Conservation (phyloP, 768 basidiomycete species). For the Fistulinella prunicolor region DNA sequence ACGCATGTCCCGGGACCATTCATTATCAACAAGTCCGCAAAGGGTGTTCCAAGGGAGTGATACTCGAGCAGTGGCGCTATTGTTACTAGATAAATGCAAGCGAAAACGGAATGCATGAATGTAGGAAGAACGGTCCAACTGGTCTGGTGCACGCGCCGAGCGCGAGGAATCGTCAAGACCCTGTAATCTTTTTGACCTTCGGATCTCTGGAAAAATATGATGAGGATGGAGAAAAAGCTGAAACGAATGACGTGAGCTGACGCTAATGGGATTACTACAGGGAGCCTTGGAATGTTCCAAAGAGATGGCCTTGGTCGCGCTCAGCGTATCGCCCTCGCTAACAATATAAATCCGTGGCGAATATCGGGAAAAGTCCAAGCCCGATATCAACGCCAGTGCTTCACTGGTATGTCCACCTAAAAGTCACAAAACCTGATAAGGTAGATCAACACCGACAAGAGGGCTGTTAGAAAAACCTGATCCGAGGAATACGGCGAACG, state of each 20-base stretch:
- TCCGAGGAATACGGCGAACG: constrained; percentile 85
- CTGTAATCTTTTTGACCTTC: constrained; percentile 33
- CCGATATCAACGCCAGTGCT: constrained; percentile 66
- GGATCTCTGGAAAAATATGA: constrained; percentile 3
- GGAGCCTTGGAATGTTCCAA: constrained; percentile 49
- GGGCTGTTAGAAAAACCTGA: constrained; percentile 59
- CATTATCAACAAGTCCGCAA: constrained; percentile 76
- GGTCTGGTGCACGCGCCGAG: constrained; percentile 82
- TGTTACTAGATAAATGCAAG: constrained; percentile 60
- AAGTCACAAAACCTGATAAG: constrained; percentile 10
- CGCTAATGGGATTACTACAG: constrained; percentile 4
- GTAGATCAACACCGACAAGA: not conserved
- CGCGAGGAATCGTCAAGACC: constrained; percentile 76
- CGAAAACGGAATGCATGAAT: constrained; percentile 55
- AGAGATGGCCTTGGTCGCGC: constrained; percentile 61
- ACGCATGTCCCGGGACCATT: constrained; percentile 97
- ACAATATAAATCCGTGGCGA: constrained; percentile 75
- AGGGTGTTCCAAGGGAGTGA: constrained; percentile 25
- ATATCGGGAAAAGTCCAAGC: constrained; percentile 75
- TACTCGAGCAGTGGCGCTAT: constrained; percentile 44
- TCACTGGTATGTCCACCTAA: constrained; percentile 95
- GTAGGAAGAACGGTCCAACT: constrained; percentile 67
- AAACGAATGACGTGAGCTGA: constrained; percentile 9
- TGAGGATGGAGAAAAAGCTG: constrained; percentile 10
- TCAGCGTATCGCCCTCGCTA: constrained; percentile 79